Evolutionary conservation across 805 yeast genomes (phyloP).

Genomic region (Brettanomyces nanus): DNA sequence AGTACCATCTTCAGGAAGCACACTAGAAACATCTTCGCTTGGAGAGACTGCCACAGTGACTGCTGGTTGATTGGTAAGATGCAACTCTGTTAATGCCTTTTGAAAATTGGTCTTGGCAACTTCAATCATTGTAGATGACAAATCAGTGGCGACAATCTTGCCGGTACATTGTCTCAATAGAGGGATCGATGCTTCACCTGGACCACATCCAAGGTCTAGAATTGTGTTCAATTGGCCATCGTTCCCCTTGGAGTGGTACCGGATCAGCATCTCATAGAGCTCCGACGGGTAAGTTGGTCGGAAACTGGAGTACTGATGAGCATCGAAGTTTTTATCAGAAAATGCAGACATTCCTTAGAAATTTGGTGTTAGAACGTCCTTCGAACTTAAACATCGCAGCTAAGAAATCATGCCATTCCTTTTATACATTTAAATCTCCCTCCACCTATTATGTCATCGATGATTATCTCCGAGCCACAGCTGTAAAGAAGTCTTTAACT

Average conservation of each 20-base stretch:
- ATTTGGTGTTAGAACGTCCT: too few relatives aligned
- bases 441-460: too few relatives aligned
- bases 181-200: constrained; percentile 44
- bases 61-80: constrained; percentile 2
- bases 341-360: constrained; percentile 76
- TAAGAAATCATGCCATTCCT: too few relatives aligned
- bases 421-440: too few relatives aligned
- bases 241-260: constrained; percentile 22
- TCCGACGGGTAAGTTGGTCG: constrained; percentile 60
- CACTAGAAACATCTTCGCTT: constrained; percentile 18
- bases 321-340: constrained; percentile 42
- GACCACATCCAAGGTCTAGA: constrained; percentile 53
- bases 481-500: too few relatives aligned
- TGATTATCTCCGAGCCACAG: too few relatives aligned
- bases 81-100: background rate
- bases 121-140: constrained; percentile 38
- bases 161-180: constrained; percentile 29
- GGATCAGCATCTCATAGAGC: constrained; percentile 34
- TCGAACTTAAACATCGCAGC: too few relatives aligned
- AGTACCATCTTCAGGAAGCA: constrained; percentile 14
- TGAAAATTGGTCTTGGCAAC: constrained; percentile 26
- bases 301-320: constrained; percentile 44
- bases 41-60: constrained; percentile 11
- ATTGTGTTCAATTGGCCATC: constrained; percentile 6
- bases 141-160: constrained; percentile 37